A percentile compares a stretch with the other conserved stretches of the same genome.
Conservation (phyloP, 352 stramenopile species). For the Globisporangium nunn region DNA sequence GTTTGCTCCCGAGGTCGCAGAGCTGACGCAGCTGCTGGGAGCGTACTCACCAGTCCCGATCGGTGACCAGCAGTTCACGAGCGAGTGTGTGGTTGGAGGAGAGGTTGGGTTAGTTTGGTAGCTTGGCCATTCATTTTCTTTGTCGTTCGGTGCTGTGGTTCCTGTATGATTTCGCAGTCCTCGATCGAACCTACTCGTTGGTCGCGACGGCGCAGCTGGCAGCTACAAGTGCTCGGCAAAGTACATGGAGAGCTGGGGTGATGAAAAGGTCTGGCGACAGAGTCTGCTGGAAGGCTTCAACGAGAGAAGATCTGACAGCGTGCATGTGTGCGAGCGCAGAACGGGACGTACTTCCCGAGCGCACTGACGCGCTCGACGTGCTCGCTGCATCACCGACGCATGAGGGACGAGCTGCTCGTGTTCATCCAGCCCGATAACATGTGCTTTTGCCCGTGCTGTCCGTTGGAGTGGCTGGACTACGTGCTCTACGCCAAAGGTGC, state of each 20-base stretch:
- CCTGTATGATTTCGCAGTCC: conserved; percentile 25
- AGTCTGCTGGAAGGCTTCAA: neutral
- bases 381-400: conserved; percentile 11
- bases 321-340: conserved; percentile 15
- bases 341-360: conserved; percentile 46
- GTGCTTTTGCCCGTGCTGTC: conserved; percentile 78
- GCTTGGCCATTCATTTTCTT: neutral
- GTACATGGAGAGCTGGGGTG: conserved; percentile 72
- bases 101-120: neutral
- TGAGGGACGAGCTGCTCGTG: conserved; percentile 19
- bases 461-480: conserved; percentile 81
- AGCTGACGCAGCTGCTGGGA: conserved; percentile 50
- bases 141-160: neutral
- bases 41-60: conserved; percentile 36
- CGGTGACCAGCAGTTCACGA: conserved; percentile 62
- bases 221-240: conserved; percentile 63
- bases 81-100: conserved; percentile 36
- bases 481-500: conserved; percentile 64
- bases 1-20: conserved; percentile 55
- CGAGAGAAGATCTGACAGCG: neutral
- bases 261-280: conserved; percentile 23
- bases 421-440: conserved; percentile 35
- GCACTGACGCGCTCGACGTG: conserved; percentile 49
- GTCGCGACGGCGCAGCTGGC: conserved; percentile 66
- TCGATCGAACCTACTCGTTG: conserved; percentile 70